Evolutionary conservation across 2,329 filamentous ascomycete species (phyloP), one percentile per base, ranked within the genome.

Genomic region (Colletotrichum sp.): DNA sequence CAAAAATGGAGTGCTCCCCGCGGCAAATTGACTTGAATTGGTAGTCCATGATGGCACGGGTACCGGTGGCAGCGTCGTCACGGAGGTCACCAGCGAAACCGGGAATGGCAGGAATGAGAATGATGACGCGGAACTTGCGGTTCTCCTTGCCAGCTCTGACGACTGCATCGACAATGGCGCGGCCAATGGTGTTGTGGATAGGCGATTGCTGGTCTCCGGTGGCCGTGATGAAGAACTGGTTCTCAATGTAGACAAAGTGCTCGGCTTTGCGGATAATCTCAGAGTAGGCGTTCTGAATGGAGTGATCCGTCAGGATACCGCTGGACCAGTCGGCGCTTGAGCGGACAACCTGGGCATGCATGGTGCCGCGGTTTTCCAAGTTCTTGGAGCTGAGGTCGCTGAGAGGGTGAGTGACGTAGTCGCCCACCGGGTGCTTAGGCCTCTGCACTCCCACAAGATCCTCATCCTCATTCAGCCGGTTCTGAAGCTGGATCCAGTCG

Each of bases 161-260:
- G 30, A 96, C 93, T 1, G 96, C 96, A 72, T 99, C 96, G 3
- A 98, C 97, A 70, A 99, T 98, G 3, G 97, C 93, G 9, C 90
- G 89, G 15, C 97, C 97, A 69, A 99, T 94, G 21, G 92, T 94
- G 82, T 99, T 99, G 84, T 95, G 93, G 28, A 99, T 92, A 0
- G 96, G 96, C 1, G 89, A 87, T 83, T 98, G 96, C 44, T 98
- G 86, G n/a, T 97, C 93, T 10, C 95, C 95, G 0, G 96, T 99
- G 0, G 97, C 95, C 2, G 96, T 98, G 82, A 98, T 98, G 89
- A 99, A 99, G 87, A 99, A 99, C 81, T 99, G 97, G 81, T 99
- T 99, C 84, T 99, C 97, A 76, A 99, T 98, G 86, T 99, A 99
- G 28, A 99, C 94, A 80, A 92, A 98, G 83, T 99, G 96, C 85